phyloP scores from a whole-genome alignment of 495 filamentous ascomycete genomes.

The Aspergillus asperescens region DNA sequence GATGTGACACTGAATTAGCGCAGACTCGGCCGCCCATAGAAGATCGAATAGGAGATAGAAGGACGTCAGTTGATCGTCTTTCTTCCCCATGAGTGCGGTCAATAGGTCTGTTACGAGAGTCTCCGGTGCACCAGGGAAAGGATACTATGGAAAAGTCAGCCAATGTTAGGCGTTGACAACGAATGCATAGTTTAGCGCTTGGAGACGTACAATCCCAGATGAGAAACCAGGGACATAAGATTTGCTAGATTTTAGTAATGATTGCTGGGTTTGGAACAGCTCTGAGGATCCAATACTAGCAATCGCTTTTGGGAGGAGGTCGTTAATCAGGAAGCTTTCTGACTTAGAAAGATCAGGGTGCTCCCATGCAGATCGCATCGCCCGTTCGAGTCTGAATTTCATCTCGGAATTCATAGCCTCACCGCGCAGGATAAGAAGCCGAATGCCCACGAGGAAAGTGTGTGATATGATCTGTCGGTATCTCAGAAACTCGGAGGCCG shows the following conservation, averaged over 20 bases:
- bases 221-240: slow-evolving; percentile 9
- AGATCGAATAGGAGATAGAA: slow-evolving; percentile 23
- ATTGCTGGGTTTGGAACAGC: slow-evolving; percentile 3
- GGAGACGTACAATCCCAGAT: slow-evolving; percentile 19
- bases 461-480: slow-evolving; percentile 21
- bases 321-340: slow-evolving; percentile 22
- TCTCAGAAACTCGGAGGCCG: slow-evolving; percentile 10
- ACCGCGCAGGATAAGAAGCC: slow-evolving; percentile 22
- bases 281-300: slow-evolving; percentile 16
- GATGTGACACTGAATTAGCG: slow-evolving; percentile 24
- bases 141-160: slow-evolving; percentile 20
- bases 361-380: slow-evolving; percentile 23
- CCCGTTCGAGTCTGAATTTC: slow-evolving; percentile 23
- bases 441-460: slow-evolving; percentile 21
- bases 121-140: slow-evolving; percentile 16
- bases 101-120: slow-evolving; percentile 22
- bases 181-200: neutral
- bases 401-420: slow-evolving; percentile 15
- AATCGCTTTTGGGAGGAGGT: slow-evolving; percentile 20
- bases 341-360: slow-evolving; percentile 19
- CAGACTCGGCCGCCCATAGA: slow-evolving; percentile 23
- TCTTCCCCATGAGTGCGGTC: slow-evolving; percentile 15
- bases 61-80: slow-evolving; percentile 15
- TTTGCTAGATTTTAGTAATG: slow-evolving; percentile 4
- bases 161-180: neutral